Evolutionary conservation across 2,329 filamentous ascomycete species (phyloP).

Genomic region (Aureobasidium uvarum): DNA sequence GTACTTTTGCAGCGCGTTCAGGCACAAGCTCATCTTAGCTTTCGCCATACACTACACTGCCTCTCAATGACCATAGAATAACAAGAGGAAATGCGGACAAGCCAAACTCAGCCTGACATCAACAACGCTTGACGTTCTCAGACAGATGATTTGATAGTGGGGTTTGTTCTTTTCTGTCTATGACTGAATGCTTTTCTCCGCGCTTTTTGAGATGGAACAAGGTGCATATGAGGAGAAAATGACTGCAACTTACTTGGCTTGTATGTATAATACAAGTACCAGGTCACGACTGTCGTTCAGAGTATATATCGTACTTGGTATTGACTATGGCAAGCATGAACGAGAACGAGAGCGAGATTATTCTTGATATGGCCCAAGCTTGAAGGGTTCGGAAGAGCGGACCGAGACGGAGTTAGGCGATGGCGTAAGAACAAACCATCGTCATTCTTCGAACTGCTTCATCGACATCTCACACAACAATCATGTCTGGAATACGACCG

Average conservation of each 20-base stretch:
- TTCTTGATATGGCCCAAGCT: constrained; percentile 23
- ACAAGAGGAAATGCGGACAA: too few relatives aligned
- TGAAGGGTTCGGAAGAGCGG: not conserved
- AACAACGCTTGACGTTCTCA: too few relatives aligned
- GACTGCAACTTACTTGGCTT: not conserved
- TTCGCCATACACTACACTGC: too few relatives aligned
- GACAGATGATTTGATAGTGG: not conserved
- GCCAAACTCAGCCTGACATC: too few relatives aligned
- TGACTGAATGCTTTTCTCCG: not conserved
- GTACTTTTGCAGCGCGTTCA: too few relatives aligned
- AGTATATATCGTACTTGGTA: not conserved
- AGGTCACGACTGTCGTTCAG: not conserved
- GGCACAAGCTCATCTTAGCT: too few relatives aligned
- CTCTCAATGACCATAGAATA: too few relatives aligned
- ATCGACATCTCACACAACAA: not conserved
- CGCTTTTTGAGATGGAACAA: not conserved
- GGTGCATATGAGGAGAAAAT: not conserved
- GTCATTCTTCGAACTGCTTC: constrained; percentile 5
- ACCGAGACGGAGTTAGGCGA: constrained; percentile 12
- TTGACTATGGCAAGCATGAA: not conserved
- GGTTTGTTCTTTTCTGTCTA: not conserved
- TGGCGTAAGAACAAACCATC: constrained; percentile 12
- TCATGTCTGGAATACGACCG: constrained; percentile 26
- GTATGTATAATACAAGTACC: not conserved
- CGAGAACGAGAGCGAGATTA: constrained; percentile 5